These are phyloP conservation scores for Sanguinoderma infundibulare DNA, from an alignment of 1,284 basidiomycete species.

Conservation along the genomic window DNA sequence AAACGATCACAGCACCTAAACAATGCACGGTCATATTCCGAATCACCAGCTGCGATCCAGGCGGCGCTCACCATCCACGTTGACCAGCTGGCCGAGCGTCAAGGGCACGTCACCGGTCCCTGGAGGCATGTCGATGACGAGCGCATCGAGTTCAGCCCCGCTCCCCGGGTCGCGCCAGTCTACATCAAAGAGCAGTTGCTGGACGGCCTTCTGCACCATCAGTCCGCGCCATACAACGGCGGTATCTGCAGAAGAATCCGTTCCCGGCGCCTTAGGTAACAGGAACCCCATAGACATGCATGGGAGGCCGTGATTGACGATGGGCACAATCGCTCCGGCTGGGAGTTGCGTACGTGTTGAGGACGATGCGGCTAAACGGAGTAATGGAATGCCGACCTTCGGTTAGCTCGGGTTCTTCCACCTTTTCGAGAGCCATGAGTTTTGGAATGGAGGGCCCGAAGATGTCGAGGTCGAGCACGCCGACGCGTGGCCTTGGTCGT, in stretches of 20 bases:
- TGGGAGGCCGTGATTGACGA: constrained; percentile 89
- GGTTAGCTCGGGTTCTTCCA: constrained; percentile 84
- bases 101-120: constrained; percentile 97
- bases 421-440: constrained; percentile 87
- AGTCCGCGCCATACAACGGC: constrained; percentile 96
- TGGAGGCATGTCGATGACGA: constrained; percentile 97
- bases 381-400: constrained; percentile 49
- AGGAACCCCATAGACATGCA: constrained; percentile 98
- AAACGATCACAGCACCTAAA: constrained; percentile 88
- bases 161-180: constrained; percentile 73
- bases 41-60: neutral
- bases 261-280: constrained; percentile 53
- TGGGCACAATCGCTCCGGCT: constrained; percentile 84
- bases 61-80: constrained; percentile 74
- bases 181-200: constrained; percentile 95
- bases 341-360: neutral
- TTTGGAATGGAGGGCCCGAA: constrained; percentile 97
- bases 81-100: constrained; percentile 89
- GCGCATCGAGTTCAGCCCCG: constrained; percentile 71
- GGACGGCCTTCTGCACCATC: constrained; percentile 99
- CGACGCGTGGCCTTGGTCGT: constrained; percentile 61
- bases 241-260: constrained; percentile 60
- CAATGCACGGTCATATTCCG: neutral
- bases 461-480: constrained; percentile 93
- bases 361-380: neutral